These are phyloP conservation scores for Quercus berberidifolia DNA, from an alignment of 306 rosid species.

Conservation along the genomic window DNA sequence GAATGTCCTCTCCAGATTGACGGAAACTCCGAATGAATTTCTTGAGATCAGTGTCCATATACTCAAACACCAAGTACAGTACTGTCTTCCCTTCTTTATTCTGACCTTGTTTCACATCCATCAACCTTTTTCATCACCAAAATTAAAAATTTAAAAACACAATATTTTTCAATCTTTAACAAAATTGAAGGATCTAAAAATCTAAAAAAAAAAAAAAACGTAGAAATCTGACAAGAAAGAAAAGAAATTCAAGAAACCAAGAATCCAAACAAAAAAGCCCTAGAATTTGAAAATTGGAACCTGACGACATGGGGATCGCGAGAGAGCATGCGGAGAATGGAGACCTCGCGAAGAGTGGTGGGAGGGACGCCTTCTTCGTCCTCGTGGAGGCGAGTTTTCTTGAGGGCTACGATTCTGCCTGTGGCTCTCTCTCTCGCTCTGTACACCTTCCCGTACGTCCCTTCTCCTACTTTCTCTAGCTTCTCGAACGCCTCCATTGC, in stretches of 20 bases:
- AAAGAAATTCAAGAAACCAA: background rate
- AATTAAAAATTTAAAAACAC: too few relatives aligned
- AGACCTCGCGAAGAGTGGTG: slow-evolving; percentile 94
- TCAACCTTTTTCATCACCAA: slow-evolving; percentile 36
- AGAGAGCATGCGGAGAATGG: slow-evolving; percentile 93
- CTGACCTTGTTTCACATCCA: slow-evolving; percentile 92
- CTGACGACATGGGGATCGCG: slow-evolving; percentile 85
- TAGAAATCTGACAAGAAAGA: background rate
- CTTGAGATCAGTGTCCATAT: slow-evolving; percentile 89
- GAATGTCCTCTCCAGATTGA: slow-evolving; percentile 51
- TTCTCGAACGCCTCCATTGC: slow-evolving; percentile 89
- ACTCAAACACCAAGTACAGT: slow-evolving; percentile 86
- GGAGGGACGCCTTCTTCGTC: slow-evolving; percentile 98
- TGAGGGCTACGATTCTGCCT: slow-evolving; percentile 86
- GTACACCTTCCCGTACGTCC: slow-evolving; percentile 90
- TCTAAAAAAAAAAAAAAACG: background rate
- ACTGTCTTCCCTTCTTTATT: slow-evolving; percentile 92
- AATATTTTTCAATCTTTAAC: too few relatives aligned
- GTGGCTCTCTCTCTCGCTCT: slow-evolving; percentile 79
- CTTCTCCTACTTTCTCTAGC: slow-evolving; percentile 93
- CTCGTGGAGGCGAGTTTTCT: slow-evolving; percentile 95
- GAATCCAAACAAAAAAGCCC: background rate
- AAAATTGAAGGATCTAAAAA: background rate
- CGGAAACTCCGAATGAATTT: slow-evolving; percentile 73
- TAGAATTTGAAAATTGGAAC: slow-evolving; percentile 3